phyloP scores from a whole-genome alignment of 148 eudicot genomes.

The Cornus kousa region DNA sequence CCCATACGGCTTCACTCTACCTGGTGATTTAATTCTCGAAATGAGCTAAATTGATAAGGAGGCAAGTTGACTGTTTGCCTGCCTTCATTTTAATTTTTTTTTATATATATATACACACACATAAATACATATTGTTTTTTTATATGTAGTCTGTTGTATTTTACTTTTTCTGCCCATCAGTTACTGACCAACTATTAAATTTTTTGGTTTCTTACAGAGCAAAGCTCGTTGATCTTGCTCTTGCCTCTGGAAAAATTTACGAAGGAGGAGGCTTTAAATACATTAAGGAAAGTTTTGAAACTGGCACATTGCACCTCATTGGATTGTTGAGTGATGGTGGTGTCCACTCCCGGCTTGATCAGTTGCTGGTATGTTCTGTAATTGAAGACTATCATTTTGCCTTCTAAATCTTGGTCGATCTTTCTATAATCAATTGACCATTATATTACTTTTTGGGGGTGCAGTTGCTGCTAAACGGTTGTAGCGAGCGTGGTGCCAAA shows the following conservation, averaged over 20 bases:
- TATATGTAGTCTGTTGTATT: not conserved
- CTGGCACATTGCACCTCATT: constrained; percentile 81
- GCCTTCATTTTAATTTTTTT: not conserved
- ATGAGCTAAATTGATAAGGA: not conserved
- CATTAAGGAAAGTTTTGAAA: constrained; percentile 64
- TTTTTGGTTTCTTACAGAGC: constrained; percentile 45
- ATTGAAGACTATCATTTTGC: not conserved
- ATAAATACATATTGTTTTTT: too few relatives aligned
- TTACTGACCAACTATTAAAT: not conserved
- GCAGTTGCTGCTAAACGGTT: constrained; percentile 82
- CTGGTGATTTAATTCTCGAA: not conserved
- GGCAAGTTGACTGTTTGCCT: not conserved
- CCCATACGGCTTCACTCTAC: too few relatives aligned
- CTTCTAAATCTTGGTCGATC: not conserved
- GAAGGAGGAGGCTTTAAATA: constrained; percentile 87
- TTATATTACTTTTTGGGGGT: constrained; percentile 13
- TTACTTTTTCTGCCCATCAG: too few relatives aligned
- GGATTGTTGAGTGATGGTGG: constrained; percentile 97
- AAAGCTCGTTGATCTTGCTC: constrained; percentile 89
- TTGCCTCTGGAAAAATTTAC: constrained; percentile 79
- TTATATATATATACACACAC: too few relatives aligned
- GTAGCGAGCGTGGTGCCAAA: constrained; percentile 79
- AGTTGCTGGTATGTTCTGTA: constrained; percentile 63
- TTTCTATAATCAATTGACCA: not conserved
- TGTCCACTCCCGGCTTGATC: constrained; percentile 92